Conservation (phyloP, 495 filamentous ascomycete genomes). For the Chlorociboria aeruginascens region DNA sequence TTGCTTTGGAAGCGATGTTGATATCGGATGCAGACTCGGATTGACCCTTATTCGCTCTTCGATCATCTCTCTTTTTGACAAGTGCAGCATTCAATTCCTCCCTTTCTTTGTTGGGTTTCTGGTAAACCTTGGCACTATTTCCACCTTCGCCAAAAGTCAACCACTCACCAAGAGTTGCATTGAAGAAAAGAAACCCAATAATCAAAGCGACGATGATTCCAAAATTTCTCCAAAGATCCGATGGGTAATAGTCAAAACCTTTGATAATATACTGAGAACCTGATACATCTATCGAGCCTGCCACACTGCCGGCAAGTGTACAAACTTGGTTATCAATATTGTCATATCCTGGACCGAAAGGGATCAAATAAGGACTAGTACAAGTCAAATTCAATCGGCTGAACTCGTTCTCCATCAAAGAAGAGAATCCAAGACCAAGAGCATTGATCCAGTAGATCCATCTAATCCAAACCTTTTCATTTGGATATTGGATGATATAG, state of each 20-base stretch:
- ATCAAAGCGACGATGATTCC: slow-evolving; percentile 59
- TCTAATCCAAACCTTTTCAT: slow-evolving; percentile 43
- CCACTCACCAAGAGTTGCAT: slow-evolving; percentile 64
- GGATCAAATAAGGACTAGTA: slow-evolving; percentile 11
- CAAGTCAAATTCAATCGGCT: slow-evolving; percentile 10
- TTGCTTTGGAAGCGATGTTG: slow-evolving; percentile 49
- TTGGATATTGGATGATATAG: slow-evolving; percentile 58
- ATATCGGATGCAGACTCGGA: slow-evolving; percentile 45
- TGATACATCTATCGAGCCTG: slow-evolving; percentile 23
- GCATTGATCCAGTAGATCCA: slow-evolving; percentile 61
- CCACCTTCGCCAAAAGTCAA: slow-evolving; percentile 57
- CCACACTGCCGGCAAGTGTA: slow-evolving; percentile 11
- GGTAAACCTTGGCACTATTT: slow-evolving; percentile 57
- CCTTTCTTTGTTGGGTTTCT: slow-evolving; percentile 56
- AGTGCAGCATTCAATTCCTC: slow-evolving; percentile 57
- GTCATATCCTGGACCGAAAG: slow-evolving; percentile 30
- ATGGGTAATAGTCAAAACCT: slow-evolving; percentile 40
- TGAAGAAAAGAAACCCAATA: slow-evolving; percentile 51
- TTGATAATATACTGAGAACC: slow-evolving; percentile 17
- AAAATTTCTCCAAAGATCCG: slow-evolving; percentile 59
- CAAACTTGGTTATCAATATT: slow-evolving; percentile 22
- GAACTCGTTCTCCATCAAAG: slow-evolving; percentile 84
- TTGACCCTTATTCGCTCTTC: slow-evolving; percentile 36
- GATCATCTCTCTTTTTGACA: slow-evolving; percentile 39
- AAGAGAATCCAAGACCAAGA: slow-evolving; percentile 59